Conservation (phyloP, 1,284 basidiomycete species). For the Leccinum solheimii region DNA sequence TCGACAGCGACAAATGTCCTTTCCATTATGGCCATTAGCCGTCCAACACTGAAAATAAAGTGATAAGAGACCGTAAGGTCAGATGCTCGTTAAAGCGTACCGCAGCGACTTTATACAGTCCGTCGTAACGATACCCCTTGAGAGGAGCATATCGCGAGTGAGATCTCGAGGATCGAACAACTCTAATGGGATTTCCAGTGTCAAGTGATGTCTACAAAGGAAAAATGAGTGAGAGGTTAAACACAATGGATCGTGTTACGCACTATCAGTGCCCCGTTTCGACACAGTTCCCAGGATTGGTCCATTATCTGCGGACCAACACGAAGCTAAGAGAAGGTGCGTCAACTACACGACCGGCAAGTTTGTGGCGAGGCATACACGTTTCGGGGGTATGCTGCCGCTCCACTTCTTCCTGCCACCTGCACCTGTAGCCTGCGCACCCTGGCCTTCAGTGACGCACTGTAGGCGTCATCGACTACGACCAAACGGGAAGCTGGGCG, state of each 20-base stretch:
- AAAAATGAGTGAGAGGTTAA: background rate
- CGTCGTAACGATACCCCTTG: slow-evolving; percentile 26
- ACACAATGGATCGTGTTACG: background rate
- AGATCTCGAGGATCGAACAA: slow-evolving; percentile 26
- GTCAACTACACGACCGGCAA: background rate
- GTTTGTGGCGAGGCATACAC: slow-evolving; percentile 14
- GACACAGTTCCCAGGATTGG: slow-evolving; percentile 23
- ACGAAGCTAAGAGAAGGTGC: slow-evolving; percentile 14
- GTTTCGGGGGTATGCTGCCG: slow-evolving; percentile 16
- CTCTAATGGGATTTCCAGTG: slow-evolving; percentile 24
- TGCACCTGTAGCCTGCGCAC: slow-evolving; percentile 20
- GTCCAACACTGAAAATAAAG: slow-evolving; percentile 22
- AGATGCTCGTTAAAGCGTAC: slow-evolving; percentile 11
- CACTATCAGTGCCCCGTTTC: slow-evolving; percentile 25
- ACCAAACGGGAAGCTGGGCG: too few relatives aligned
- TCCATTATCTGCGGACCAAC: slow-evolving; percentile 25
- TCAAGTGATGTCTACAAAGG: slow-evolving; percentile 21
- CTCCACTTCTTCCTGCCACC: slow-evolving; percentile 20
- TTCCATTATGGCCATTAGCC: slow-evolving; percentile 13
- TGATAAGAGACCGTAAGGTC: background rate
- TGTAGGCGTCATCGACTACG: too few relatives aligned
- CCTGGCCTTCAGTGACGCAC: too few relatives aligned
- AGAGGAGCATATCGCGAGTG: slow-evolving; percentile 27
- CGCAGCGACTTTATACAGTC: slow-evolving; percentile 25
- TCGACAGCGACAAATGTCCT: slow-evolving; percentile 27